phyloP scores from a whole-genome alignment of 2,329 filamentous ascomycete genomes.

The Phaeosphaeriaceae sp. region DNA sequence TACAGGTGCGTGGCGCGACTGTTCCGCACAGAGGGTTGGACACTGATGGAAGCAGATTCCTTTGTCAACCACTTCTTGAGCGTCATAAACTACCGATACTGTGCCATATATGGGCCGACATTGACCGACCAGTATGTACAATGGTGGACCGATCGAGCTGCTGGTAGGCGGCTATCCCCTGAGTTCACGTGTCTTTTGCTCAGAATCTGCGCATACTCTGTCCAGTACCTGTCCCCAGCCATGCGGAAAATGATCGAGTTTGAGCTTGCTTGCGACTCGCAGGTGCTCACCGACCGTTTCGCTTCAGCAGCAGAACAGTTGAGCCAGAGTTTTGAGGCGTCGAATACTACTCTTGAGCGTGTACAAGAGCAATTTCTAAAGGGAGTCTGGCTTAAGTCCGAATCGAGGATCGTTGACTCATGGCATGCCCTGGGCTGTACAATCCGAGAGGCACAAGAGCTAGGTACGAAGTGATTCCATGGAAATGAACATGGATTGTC shows the following conservation, averaged over 20 bases:
- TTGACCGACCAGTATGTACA: conserved; percentile 55
- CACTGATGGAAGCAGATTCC: conserved; percentile 44
- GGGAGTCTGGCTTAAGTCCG: conserved; percentile 57
- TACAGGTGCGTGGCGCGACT: conserved; percentile 24
- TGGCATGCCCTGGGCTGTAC: conserved; percentile 56
- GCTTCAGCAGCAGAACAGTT: conserved; percentile 54
- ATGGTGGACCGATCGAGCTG: conserved; percentile 54
- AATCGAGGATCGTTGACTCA: conserved; percentile 56
- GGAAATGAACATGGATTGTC: background rate
- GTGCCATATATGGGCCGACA: conserved; percentile 54
- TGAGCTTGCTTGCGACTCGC: conserved; percentile 51
- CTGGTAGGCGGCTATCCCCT: conserved; percentile 45
- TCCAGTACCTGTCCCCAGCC: conserved; percentile 51
- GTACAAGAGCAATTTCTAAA: conserved; percentile 60
- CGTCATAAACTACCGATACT: conserved; percentile 57
- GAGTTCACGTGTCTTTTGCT: conserved; percentile 58
- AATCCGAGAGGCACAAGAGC: conserved; percentile 58
- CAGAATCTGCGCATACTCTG: conserved; percentile 55
- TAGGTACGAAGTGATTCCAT: conserved; percentile 41
- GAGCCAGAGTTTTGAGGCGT: conserved; percentile 52
- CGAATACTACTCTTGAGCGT: conserved; percentile 53
- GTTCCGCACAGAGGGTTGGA: background rate
- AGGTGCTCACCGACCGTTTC: conserved; percentile 51
- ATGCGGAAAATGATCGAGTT: conserved; percentile 52
- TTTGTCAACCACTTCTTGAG: conserved; percentile 57